Evolutionary conservation across 331 rosid genomes (phyloP), one percentile per base, ranked within the genome.

Genomic region (Pyrus hybrid): DNA sequence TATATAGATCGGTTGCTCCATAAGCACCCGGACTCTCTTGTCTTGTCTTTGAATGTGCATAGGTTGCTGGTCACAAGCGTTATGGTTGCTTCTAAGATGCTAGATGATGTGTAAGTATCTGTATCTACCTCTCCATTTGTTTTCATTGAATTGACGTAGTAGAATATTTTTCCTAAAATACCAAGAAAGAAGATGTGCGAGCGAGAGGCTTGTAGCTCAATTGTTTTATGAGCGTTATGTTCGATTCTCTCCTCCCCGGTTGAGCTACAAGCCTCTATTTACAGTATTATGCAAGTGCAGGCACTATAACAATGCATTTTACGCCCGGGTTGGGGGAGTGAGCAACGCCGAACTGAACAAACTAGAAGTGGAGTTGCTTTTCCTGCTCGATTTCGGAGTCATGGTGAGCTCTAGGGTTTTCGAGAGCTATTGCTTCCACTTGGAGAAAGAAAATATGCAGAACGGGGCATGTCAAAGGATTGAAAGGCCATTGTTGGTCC

Each of bases 51-150:
- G 87, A 94, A 92, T 60, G 90, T 94, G 5, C 98, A 94, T 78
- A 82, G 98, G 35, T 66, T 94, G 80, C 82, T 91, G n/a, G 88
- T 90, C 74, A 88, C 98, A 23, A 79, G 91, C 64, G 75, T 88
- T 74, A 86, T 94, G 97, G 86, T 94, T 20, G 98, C 98, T 78
- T 91, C 98, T 70, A 94, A 94, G 91, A 85, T 90, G 87, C 91
- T 94, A 9, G 98, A 94, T 80, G 98, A 94, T 72, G 93, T 79
- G 98, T 91, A 84, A 93, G 96, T 84, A 83, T 49, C 60, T 16
- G 79, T 49, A 64, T 75, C 77, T 70, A 8, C 63, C 41, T 80
- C 66, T 35, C 49, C 63, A 16, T 61, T 37, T 37, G 3, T 68
- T 17, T 67, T 51, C 49, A 35, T 56, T 66, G 43, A 37, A 37